A percentile compares a stretch with the other conserved stretches of the same genome.
phyloP scores from a whole-genome alignment of 106 monocot species.

The Phalaenopsis aphrodite region DNA sequence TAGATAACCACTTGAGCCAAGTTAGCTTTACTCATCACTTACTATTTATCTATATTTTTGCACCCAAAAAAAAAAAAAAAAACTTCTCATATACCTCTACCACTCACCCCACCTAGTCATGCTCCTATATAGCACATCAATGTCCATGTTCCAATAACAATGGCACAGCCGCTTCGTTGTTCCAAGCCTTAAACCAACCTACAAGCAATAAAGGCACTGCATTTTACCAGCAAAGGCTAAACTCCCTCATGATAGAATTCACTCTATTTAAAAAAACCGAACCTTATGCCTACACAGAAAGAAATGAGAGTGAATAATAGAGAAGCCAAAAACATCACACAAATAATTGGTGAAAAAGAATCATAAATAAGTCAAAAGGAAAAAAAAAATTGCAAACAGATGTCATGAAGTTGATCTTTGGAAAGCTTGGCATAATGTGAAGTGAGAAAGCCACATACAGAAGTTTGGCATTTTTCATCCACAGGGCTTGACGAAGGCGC shows the following conservation, averaged over 20 bases:
- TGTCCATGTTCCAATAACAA: too few species aligned
- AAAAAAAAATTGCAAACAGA: background rate
- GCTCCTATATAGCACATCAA: too few species aligned
- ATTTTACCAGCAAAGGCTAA: background rate
- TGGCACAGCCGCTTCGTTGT: background rate
- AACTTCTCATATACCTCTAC: background rate
- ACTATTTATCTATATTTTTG: background rate
- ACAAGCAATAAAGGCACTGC: background rate
- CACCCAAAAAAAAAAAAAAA: background rate
- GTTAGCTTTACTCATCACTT: background rate
- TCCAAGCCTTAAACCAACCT: background rate
- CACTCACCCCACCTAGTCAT: too few species aligned
- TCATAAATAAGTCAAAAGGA: background rate
- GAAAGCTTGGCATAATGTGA: background rate
- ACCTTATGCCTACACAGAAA: background rate
- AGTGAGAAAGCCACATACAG: slow-evolving; percentile 40
- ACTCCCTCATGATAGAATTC: background rate
- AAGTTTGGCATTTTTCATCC: slow-evolving; percentile 97
- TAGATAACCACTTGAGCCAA: background rate
- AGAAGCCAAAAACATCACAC: background rate
- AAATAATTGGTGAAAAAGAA: background rate
- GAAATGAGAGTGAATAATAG: background rate
- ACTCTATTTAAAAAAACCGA: background rate
- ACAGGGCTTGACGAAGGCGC: slow-evolving; percentile 71
- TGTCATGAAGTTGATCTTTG: background rate